Base-by-base conservation (phyloP, 2,329 filamentous ascomycete species). In the Ophiostoma australiae region DNA sequence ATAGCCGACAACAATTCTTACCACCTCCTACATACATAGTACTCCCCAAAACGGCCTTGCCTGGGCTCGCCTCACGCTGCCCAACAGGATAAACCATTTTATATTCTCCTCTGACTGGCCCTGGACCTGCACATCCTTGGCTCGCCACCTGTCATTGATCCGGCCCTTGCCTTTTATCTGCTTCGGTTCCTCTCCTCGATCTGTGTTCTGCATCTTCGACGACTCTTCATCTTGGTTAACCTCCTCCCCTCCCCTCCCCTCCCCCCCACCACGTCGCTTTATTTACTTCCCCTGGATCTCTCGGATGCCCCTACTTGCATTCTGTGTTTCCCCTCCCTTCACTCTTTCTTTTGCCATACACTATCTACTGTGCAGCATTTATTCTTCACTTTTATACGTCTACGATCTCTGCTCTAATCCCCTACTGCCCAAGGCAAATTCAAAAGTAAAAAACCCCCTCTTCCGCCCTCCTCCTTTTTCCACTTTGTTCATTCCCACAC, bases 391-490 rank as follows among this genome's bases (percentile, higher is more conserved):
- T 23, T 3, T 63, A 15, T 33, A 15, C 5, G 7, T 63, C 5
- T 8, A 63, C 15, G 6, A 3, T 33, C 23, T 63, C 58, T 63
- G 13, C n/a, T 27, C 7, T 55, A 27, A 8, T 63, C 15, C 27
- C 10, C 48, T 55, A 31, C 3, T 58, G 27, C 58, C 58, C 58
- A 33, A 33, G 27, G 23, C 17, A 15, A 41, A 35, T 15, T 55
- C 8, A 23, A 31, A 35, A 23, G 10, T 11, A 27, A 33, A 63
- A 20, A 20, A 13, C 58, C 58, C 63, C 33, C 68, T 33, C 68
- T 61, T 44, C 67, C 27, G 31, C 41, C 20, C n/a, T n/a, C 31
- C 5, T 41, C 20, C 31, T 33, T 35, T 66, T 68, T 72, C 39
- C 48, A 48, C 39, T 68, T 37, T 48, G 37, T 33, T 68, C 17